Evolutionary conservation across 441 rosid genomes (phyloP).

Genomic region (Oxalis stricta): DNA sequence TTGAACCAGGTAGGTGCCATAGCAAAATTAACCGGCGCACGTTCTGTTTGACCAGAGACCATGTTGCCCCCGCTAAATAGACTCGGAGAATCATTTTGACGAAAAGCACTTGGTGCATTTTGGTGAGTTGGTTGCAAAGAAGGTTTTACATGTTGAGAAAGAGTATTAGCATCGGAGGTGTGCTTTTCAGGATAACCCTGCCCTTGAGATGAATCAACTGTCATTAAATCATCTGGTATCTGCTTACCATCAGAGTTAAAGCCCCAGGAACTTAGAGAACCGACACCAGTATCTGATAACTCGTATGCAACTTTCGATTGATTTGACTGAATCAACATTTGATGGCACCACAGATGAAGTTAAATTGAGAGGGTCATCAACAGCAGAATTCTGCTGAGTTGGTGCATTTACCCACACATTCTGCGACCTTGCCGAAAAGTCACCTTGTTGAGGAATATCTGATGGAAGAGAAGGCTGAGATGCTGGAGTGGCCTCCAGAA

Average conservation of each 20-base stretch:
- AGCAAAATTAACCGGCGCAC: conserved; percentile 18
- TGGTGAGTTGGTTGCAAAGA: conserved; percentile 11
- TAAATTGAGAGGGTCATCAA: conserved; percentile 13
- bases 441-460: conserved; percentile 23
- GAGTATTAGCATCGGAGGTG: conserved; percentile 9
- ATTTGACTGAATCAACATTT: conserved; percentile 10
- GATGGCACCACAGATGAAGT: conserved; percentile 16
- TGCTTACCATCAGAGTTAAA: conserved; percentile 4
- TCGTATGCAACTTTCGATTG: conserved; percentile 13
- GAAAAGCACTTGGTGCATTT: conserved; percentile 13
- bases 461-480: conserved; percentile 22
- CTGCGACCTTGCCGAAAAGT: conserved; percentile 22
- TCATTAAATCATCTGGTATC: conserved; percentile 14
- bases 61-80: conserved; percentile 16
- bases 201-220: conserved; percentile 17
- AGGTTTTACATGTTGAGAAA: conserved; percentile 16
- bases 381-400: conserved; percentile 20
- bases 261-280: conserved; percentile 6
- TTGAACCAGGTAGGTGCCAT: conserved; percentile 32
- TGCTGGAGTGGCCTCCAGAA: conserved; percentile 18
- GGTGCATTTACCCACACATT: conserved; percentile 38
- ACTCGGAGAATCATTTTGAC: conserved; percentile 15
- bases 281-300: conserved; percentile 11
- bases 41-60: conserved; percentile 13
- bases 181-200: conserved; percentile 10